Conservation (phyloP, 371 early-diverging fungal genomes). For the Lichtheimia ornata region DNA sequence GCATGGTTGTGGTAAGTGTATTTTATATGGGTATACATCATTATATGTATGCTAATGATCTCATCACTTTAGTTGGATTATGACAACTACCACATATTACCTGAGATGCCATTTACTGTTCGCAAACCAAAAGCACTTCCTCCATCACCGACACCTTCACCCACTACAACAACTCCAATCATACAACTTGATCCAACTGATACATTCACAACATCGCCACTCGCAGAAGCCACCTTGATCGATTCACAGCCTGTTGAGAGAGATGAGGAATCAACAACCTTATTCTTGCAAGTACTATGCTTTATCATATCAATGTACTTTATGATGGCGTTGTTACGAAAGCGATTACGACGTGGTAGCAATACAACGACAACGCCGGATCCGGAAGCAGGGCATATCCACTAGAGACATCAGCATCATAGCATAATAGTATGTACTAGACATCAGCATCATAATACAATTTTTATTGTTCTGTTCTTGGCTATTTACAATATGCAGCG, state of each 20-base stretch:
- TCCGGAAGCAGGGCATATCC: neutral
- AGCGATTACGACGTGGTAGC: constrained; percentile 15
- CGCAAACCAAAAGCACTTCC: constrained; percentile 9
- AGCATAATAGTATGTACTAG: too few species aligned
- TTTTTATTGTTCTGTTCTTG: too few species aligned
- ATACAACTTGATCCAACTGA: too few species aligned
- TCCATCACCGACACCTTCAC: constrained; percentile 1
- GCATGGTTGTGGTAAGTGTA: constrained; percentile 49
- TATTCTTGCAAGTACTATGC: constrained; percentile 34
- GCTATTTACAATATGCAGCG: neutral
- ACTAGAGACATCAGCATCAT: too few species aligned
- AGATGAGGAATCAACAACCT: constrained; percentile 17
- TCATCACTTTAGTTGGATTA: constrained; percentile 37
- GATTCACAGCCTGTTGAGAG: neutral
- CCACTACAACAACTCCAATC: neutral
- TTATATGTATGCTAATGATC: neutral
- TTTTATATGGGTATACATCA: too few species aligned
- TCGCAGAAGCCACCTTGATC: neutral
- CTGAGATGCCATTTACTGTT: constrained; percentile 36
- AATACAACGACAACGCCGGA: neutral
- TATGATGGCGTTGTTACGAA: constrained; percentile 21
- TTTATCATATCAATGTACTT: constrained; percentile 28
- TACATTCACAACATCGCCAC: neutral
- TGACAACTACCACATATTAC: constrained; percentile 46
- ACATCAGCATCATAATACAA: too few species aligned